Base-by-base conservation (phyloP, 1,284 basidiomycete genomes). In the Vanrija sp. region DNA sequence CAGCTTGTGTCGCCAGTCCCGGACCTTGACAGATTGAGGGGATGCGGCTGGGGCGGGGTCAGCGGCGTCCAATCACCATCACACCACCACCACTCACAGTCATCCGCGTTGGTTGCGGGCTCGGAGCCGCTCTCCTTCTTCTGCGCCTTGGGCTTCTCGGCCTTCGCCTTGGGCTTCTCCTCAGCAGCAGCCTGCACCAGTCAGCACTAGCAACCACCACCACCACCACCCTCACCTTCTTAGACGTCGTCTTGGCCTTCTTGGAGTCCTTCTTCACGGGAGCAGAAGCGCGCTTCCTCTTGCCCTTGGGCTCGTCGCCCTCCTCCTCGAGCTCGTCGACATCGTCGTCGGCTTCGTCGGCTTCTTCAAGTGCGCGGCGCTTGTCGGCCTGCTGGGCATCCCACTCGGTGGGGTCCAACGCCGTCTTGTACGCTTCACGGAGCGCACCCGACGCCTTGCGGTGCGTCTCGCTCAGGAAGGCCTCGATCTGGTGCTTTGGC, bases 1-100 rank as follows among this genome's bases (percentile, higher is more conserved):
- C 6, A 95, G 84, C 76, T 85, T 88, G 76, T 93, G 90, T 65
- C 91, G 82, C 91, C 91, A 93, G 54, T 88, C 87, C 65, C 86
- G 85, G 68, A 91, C 88, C 68, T 84, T 86, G 52, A 80, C 60
- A 26, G 88, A 88, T 67, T 91, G 88, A 2, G 84, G 84, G 19
- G 46, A 28, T 14, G 51, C 29, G 18, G 38, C 44, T 50, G n/a
- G 10, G 34, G 4, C 6, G 21, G 21, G 21, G 19, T 38, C 48
- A 28, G 44, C 12, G 34, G 34, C 9, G 34, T 23, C 21, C 21
- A 23, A 23, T 23, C 21, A 23, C 28, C 28, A 28, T 10, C 28
- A 28, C 28, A 28, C 28, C 28, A 28, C 10, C 12, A 9, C 9
- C 40, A 60, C 62, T 61, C 56, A 70, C 68, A 69, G 47, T 70